phyloP scores from a whole-genome alignment of 2,329 filamentous ascomycete species.

The Diaporthe helianthi region DNA sequence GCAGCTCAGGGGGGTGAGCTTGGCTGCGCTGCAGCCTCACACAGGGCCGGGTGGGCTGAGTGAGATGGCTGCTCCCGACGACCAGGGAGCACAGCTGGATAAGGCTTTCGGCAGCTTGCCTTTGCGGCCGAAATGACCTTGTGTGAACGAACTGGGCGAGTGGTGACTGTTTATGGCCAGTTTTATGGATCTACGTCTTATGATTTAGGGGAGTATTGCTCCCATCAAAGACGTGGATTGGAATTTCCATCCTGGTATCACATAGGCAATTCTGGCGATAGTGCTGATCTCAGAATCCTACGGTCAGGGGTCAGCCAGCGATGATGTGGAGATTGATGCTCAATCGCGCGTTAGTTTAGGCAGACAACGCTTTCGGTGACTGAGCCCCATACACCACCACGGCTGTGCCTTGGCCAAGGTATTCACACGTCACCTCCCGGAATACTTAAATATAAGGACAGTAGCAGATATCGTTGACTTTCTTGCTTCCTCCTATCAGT shows the following conservation, averaged over 20 bases:
- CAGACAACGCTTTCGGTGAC: neutral
- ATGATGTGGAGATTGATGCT: neutral
- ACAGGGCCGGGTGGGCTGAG: constrained; percentile 36
- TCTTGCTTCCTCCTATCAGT: neutral
- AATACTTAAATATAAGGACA: neutral
- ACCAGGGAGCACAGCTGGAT: constrained; percentile 62
- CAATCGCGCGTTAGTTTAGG: constrained; percentile 6
- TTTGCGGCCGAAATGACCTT: constrained; percentile 37
- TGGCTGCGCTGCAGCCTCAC: constrained; percentile 26
- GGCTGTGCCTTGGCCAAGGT: neutral
- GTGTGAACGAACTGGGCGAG: neutral
- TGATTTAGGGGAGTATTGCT: neutral
- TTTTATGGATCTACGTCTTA: no score
- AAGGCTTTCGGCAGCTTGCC: constrained; percentile 61
- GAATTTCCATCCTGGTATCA: neutral
- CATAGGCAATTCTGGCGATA: neutral
- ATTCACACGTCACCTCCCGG: neutral
- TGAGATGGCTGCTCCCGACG: constrained; percentile 52
- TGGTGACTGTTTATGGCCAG: neutral
- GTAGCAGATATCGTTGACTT: neutral
- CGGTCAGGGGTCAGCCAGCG: neutral
- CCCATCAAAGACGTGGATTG: neutral
- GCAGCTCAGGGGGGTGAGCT: constrained; percentile 60
- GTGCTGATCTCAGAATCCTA: neutral
- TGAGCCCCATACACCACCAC: neutral